Evolutionary conservation across 2,329 filamentous ascomycete genomes (phyloP).

Genomic region (Paracorniculantispora psalliotae): DNA sequence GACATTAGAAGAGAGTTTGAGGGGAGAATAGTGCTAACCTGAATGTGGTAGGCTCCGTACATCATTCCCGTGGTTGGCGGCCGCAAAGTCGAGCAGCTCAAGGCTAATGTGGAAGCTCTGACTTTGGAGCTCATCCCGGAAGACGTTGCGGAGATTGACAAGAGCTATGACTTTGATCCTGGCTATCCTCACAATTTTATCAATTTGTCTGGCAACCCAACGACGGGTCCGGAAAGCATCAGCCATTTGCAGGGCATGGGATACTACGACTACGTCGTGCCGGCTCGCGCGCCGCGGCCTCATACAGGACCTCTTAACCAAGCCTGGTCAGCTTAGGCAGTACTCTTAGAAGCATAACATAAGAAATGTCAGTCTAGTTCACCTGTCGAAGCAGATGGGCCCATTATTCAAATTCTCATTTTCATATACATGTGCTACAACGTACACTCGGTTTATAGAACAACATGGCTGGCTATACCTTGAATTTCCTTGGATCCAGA

Average conservation of each 20-base stretch:
- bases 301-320: neutral
- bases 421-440: no score
- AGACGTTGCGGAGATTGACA: constrained; percentile 63
- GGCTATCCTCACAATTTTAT: constrained; percentile 53
- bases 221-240: neutral
- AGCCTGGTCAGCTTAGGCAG: neutral
- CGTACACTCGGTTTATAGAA: no score
- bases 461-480: no score
- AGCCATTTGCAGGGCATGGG: neutral
- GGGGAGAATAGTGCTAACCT: neutral
- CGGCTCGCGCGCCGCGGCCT: no score
- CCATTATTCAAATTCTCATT: no score
- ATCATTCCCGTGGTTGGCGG: constrained; percentile 71
- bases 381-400: no score
- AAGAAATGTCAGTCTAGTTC: no score
- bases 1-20: neutral
- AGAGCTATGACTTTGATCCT: constrained; percentile 54
- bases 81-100: constrained; percentile 63
- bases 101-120: constrained; percentile 65
- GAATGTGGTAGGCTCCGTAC: constrained; percentile 44
- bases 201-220: neutral
- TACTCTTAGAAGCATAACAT: neutral
- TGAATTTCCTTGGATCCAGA: constrained; percentile 63
- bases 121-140: constrained; percentile 52
- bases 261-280: neutral